Conservation (phyloP, 202 grass and related monocot genomes). For the Carex sylvatica region DNA sequence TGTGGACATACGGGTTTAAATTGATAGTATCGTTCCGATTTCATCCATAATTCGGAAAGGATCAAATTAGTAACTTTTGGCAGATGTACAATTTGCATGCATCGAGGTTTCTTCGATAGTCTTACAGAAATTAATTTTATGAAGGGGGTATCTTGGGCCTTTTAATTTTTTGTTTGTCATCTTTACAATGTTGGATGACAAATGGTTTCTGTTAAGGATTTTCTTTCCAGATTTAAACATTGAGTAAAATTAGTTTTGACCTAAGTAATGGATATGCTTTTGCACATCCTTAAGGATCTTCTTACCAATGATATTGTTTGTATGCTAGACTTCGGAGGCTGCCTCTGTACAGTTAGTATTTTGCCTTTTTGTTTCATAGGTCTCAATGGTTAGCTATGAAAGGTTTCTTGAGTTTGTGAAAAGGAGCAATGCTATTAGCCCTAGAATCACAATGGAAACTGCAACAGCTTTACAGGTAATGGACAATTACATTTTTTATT, state of each 20-base stretch:
- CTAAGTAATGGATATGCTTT: not conserved
- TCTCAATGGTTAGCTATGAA: conserved; percentile 85
- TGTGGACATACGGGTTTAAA: not conserved
- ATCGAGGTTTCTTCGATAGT: not conserved
- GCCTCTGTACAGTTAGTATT: not conserved
- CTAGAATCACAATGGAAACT: conserved; percentile 87
- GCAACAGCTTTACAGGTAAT: conserved; percentile 84
- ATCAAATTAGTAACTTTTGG: not conserved
- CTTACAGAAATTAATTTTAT: not conserved
- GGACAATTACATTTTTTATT: not conserved
- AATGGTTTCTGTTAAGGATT: not conserved
- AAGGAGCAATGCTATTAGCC: conserved; percentile 90
- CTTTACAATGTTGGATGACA: not conserved
- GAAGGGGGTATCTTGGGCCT: not conserved
- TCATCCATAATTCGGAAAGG: not conserved
- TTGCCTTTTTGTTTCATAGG: conserved; percentile 41
- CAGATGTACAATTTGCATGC: not conserved
- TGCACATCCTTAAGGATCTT: not conserved
- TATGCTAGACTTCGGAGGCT: not conserved
- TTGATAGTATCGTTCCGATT: not conserved
- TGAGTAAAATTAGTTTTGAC: not conserved
- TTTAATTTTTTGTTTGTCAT: not conserved
- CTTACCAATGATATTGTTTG: not conserved
- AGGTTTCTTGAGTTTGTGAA: conserved; percentile 84
- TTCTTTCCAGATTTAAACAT: not conserved